These are phyloP conservation scores for Fusarium miscanthi DNA, from an alignment of 2,329 filamentous ascomycete species.

Conservation along the genomic window DNA sequence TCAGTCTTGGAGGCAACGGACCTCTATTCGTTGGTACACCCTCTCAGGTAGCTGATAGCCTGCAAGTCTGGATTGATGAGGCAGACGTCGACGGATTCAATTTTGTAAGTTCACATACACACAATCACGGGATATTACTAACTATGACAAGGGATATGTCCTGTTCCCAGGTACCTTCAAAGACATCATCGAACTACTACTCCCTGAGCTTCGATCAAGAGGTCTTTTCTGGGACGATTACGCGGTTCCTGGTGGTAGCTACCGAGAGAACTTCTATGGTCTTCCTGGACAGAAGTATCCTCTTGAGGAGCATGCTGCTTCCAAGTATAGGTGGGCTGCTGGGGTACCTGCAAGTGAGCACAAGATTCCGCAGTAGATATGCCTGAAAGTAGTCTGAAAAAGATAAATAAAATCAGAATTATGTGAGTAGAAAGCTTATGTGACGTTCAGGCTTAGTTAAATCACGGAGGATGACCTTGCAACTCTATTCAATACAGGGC, in stretches of 20 bases:
- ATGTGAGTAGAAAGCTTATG: rapidly evolving
- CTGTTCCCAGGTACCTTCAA: constrained; percentile 75
- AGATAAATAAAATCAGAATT: background rate
- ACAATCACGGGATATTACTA: background rate
- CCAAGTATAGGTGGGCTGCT: constrained; percentile 57
- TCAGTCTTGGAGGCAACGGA: constrained; percentile 75
- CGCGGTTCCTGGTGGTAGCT: constrained; percentile 66
- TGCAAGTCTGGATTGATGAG: constrained; percentile 75
- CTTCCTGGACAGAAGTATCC: constrained; percentile 62
- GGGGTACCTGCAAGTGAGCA: constrained; percentile 39
- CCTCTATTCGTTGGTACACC: constrained; percentile 73
- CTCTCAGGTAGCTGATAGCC: constrained; percentile 71
- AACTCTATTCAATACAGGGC: rapidly evolving
- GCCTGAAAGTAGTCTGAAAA: rapidly evolving
- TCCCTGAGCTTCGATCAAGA: constrained; percentile 71
- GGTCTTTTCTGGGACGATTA: constrained; percentile 68
- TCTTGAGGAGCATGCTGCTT: constrained; percentile 62
- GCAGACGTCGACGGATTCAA: constrained; percentile 82
- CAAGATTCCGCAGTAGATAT: constrained; percentile 24
- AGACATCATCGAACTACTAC: constrained; percentile 72
- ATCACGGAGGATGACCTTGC: background rate
- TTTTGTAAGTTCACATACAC: constrained; percentile 61
- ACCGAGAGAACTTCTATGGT: constrained; percentile 70
- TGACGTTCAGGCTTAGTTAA: background rate
- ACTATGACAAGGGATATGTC: constrained; percentile 63